phyloP scores from a whole-genome alignment of 306 rosid genomes.

The Fragaria vesca region DNA sequence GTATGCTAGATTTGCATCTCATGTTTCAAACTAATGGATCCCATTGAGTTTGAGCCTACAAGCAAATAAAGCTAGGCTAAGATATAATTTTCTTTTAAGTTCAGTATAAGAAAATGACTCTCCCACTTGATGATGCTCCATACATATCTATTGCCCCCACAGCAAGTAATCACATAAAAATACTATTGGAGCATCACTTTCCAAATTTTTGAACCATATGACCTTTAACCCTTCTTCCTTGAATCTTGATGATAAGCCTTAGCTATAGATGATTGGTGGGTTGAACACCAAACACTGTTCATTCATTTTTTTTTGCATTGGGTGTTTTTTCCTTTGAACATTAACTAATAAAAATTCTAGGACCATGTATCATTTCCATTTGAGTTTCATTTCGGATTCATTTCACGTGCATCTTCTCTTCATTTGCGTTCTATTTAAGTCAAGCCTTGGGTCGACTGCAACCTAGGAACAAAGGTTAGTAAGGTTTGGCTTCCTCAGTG shows the following conservation, averaged over 20 bases:
- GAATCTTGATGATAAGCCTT: conserved; percentile 36
- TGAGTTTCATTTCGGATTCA: conserved; percentile 43
- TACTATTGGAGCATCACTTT: conserved; percentile 13
- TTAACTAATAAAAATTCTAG: not conserved
- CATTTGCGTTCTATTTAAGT: conserved; percentile 29
- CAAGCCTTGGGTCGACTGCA: conserved; percentile 14
- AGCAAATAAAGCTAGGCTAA: not conserved
- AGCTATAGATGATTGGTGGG: conserved; percentile 15
- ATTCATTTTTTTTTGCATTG: conserved; percentile 11
- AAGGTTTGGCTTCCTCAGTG: conserved; percentile 23
- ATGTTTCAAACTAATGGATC: not conserved
- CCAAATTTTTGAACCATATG: conserved; percentile 10
- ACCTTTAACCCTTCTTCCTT: conserved; percentile 19
- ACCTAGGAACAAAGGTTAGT: conserved; percentile 30
- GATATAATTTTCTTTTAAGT: not conserved
- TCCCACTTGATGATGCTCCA: conserved; percentile 11
- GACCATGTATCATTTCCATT: conserved; percentile 21
- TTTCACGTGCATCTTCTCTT: conserved; percentile 30
- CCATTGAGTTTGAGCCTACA: not conserved
- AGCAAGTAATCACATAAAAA: not conserved
- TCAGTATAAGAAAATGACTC: conserved; percentile 19
- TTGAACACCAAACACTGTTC: conserved; percentile 32
- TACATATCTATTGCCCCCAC: not conserved
- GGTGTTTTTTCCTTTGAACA: not conserved
- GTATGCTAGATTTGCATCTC: not conserved